Base-by-base conservation (phyloP, 2,329 filamentous ascomycete species). In the Alternaria sp. region DNA sequence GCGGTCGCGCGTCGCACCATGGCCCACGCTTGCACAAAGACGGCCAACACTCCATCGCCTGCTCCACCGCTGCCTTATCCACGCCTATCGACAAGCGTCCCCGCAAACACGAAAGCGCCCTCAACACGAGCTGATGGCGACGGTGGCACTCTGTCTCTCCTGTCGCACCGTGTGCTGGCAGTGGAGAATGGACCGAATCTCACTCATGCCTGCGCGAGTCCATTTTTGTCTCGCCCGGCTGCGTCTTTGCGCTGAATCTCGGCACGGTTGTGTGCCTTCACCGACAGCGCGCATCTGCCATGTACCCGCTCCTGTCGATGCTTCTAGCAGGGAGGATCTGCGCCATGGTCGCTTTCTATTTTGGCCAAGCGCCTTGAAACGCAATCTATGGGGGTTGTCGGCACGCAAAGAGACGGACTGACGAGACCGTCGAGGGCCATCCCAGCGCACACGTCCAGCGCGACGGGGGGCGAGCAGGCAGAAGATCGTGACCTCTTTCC, bases 331-430 rank as follows among this genome's bases (percentile, higher is more conserved):
- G 73, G 76, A 76, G 73, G 75, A 78, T 78, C 76, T 57, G 64
- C 75, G 56, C 55, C 73, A 75, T 64, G 73, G 72, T 64, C 59
- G 19, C 32, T 25, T 63, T 70, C 72, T 73, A 68, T 76, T 76
- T 71, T 67, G 72, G 72, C 70, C 70, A 74, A 71, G 73, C 67
- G 73, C 70, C 61, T 64, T 72, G 75, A 77, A 77, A 76, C 74
- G 71, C 71, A 75, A 71, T 72, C 69, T 71, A 51, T 68, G 54
- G 61, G 51, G 61, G 67, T 65, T 23, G 57, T 52, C 59, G 63
- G 57, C 58, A 64, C 58, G 54, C 62, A 56, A 57, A 62, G 57
- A 66, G 61, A 63, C 43, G 63, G 54, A 17, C 44, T 50, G 25
- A 44, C 50, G 25, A 36, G 11, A 23, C 9, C 7, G 12, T 54